These are phyloP conservation scores for Globisporangium iwayamae DNA, from an alignment of 352 stramenopile species.

Conservation along the genomic window DNA sequence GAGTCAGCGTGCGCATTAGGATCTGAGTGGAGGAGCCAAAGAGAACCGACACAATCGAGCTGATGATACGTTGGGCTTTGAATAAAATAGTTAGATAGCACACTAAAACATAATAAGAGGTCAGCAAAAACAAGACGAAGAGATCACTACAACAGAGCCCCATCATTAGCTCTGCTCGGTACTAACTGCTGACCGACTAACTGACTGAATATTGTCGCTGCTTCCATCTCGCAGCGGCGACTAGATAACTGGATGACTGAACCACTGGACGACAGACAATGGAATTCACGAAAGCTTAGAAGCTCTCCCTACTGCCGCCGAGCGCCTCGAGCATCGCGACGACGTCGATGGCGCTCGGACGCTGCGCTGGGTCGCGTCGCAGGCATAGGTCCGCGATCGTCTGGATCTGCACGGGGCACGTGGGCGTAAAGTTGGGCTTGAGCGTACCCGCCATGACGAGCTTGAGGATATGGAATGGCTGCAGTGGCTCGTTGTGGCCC, in stretches of 20 bases:
- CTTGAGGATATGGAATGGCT: conserved; percentile 18
- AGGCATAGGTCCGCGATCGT: conserved; percentile 12
- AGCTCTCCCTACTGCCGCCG: conserved; percentile 3
- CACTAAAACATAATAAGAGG: background rate
- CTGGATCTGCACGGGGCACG: conserved; percentile 10
- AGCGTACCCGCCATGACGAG: conserved; percentile 14
- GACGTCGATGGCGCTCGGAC: conserved; percentile 14
- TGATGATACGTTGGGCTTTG: background rate
- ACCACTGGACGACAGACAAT: background rate
- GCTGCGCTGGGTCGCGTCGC: conserved; percentile 9
- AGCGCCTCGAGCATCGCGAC: conserved; percentile 16
- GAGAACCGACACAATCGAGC: too few species aligned
- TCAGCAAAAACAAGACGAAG: background rate
- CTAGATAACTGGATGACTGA: background rate
- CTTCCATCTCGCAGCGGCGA: background rate
- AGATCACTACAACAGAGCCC: background rate
- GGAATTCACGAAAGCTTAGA: background rate
- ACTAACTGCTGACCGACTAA: background rate
- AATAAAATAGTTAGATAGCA: background rate
- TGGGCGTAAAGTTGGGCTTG: conserved; percentile 13
- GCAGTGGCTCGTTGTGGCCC: conserved; percentile 13
- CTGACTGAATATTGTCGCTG: background rate
- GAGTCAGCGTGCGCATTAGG: background rate
- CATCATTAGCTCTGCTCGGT: too few species aligned
- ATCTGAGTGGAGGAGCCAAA: too few species aligned